phyloP scores from a whole-genome alignment of 164 flowering plant species.

The Protea cynaroides region DNA sequence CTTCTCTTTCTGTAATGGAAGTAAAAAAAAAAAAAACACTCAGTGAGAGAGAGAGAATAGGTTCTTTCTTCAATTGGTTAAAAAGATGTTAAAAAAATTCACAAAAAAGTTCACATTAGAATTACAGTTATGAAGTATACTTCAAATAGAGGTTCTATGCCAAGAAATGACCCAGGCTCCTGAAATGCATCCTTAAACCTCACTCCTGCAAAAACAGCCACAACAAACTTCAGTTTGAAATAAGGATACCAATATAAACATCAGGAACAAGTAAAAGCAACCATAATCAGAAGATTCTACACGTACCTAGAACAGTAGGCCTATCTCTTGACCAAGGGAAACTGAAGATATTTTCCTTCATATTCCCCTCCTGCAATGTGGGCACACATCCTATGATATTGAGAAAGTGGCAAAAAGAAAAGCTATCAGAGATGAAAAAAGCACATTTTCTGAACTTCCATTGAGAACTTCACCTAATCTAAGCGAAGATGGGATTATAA shows the following conservation, averaged over 20 bases:
- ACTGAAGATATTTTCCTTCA: constrained; percentile 60
- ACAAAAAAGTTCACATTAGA: not conserved
- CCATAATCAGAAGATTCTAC: not conserved
- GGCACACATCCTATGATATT: constrained; percentile 71
- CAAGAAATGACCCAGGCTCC: constrained; percentile 71
- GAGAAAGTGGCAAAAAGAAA: constrained; percentile 1
- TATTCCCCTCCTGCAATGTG: constrained; percentile 74
- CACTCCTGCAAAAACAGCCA: constrained; percentile 45
- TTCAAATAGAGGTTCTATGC: constrained; percentile 83
- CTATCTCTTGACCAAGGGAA: constrained; percentile 72
- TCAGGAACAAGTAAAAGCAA: constrained; percentile 1
- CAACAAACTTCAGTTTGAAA: constrained; percentile 7
- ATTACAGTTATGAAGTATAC: constrained; percentile 25
- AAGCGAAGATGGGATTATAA: not conserved
- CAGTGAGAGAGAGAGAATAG: not conserved
- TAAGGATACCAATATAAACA: not conserved
- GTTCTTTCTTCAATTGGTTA: too few relatives aligned
- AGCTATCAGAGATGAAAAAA: not conserved
- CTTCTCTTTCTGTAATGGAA: constrained; percentile 61
- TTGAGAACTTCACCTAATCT: not conserved
- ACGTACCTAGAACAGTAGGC: constrained; percentile 76
- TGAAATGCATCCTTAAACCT: constrained; percentile 96
- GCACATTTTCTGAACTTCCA: not conserved
- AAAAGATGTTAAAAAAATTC: not conserved
- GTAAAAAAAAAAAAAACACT: not conserved